Evolutionary conservation across 176 grass and related monocot species (phyloP).

Genomic region (Musa itinerans): DNA sequence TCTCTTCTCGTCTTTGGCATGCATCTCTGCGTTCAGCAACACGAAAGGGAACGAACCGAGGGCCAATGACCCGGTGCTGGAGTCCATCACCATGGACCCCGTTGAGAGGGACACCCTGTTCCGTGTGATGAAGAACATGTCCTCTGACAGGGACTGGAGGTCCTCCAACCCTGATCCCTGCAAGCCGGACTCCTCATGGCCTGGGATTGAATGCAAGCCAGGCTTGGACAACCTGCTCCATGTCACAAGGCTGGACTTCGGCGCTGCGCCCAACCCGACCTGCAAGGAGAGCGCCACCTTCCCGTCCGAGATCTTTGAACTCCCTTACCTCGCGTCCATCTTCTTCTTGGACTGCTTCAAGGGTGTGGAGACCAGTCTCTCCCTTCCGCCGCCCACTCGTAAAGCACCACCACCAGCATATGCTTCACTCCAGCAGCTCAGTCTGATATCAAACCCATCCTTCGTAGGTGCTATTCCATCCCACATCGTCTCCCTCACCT

Average conservation of each 20-base stretch:
- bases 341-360: conserved; percentile 91
- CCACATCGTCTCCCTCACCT: conserved; percentile 38
- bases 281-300: conserved; percentile 60
- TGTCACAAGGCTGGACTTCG: conserved; percentile 92
- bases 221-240: conserved; percentile 27
- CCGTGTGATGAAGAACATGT: conserved; percentile 73
- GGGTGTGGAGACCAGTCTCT: conserved; percentile 28
- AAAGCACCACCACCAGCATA: conserved; percentile 26
- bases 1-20: background rate
- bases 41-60: background rate
- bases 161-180: conserved; percentile 71
- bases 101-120: conserved; percentile 61
- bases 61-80: background rate
- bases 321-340: conserved; percentile 63
- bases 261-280: conserved; percentile 59
- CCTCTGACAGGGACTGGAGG: conserved; percentile 81
- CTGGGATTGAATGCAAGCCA: conserved; percentile 81
- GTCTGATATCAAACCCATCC: conserved; percentile 57
- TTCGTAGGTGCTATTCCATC: conserved; percentile 48
- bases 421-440: conserved; percentile 67
- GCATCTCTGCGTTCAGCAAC: background rate
- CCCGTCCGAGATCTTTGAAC: conserved; percentile 40
- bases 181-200: conserved; percentile 41
- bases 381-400: conserved; percentile 20
- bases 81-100: conserved; percentile 34